Evolutionary conservation across 129 eudicot species (phyloP).

Genomic region (Kitagawia praeruptora): DNA sequence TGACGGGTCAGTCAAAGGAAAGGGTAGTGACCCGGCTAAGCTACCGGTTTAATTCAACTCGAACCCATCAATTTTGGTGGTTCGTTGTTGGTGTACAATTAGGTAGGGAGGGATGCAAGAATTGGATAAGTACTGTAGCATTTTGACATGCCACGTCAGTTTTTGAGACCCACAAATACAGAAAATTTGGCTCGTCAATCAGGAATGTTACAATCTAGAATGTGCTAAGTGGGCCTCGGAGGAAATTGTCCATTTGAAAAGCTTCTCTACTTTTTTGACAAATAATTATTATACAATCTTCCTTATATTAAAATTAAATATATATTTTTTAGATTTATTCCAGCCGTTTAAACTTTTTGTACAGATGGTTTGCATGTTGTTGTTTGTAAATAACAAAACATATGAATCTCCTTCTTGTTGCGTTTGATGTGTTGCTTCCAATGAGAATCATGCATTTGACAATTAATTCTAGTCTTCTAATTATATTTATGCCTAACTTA

Average conservation of each 20-base stretch:
- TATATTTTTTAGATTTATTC: not conserved
- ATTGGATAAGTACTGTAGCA: not conserved
- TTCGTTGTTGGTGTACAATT: not conserved
- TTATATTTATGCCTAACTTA: not conserved
- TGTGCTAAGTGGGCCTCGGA: not conserved
- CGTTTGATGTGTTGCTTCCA: not conserved
- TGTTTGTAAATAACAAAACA: not conserved
- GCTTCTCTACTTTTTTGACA: not conserved
- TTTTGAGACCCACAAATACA: not conserved
- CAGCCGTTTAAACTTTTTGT: not conserved
- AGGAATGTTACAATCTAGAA: not conserved
- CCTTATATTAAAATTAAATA: not conserved
- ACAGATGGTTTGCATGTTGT: conserved; percentile 2
- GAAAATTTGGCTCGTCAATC: not conserved
- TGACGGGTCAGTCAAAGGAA: conserved; percentile 14
- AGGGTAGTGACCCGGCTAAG: conserved; percentile 14
- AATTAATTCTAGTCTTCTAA: not conserved
- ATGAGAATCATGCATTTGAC: not conserved
- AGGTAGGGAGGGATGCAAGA: not conserved
- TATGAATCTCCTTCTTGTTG: not conserved
- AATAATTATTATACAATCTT: not conserved
- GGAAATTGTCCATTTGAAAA: not conserved
- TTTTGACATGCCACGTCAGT: not conserved
- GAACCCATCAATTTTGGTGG: not conserved
- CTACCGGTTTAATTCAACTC: conserved; percentile 25